Percentiles rank a stretch among this genome's conserved stretches.
phyloP scores from a whole-genome alignment of 192 early-diverging fungal species.

The Phycomyces nitens region DNA sequence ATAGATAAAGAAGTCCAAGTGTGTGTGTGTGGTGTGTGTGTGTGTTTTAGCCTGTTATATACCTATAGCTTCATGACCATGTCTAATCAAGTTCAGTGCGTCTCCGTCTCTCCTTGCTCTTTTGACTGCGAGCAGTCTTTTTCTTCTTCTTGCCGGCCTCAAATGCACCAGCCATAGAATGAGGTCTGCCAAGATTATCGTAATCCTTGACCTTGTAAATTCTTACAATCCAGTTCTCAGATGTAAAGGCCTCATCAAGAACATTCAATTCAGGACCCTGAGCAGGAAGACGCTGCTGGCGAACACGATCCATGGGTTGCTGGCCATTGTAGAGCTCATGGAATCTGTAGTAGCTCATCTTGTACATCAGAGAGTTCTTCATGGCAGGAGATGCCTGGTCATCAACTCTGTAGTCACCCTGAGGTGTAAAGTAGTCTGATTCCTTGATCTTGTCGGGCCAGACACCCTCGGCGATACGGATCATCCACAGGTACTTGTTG shows the following conservation, averaged over 20 bases:
- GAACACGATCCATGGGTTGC: constrained; percentile 79
- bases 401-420: constrained; percentile 92
- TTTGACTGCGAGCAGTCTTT: constrained; percentile 25
- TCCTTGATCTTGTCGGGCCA: constrained; percentile 95
- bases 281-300: constrained; percentile 67
- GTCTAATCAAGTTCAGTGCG: too few species aligned
- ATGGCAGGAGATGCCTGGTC: constrained; percentile 86
- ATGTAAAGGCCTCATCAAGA: constrained; percentile 92
- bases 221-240: constrained; percentile 97
- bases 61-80: too few species aligned
- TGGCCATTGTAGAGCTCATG: constrained; percentile 79
- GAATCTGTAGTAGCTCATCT: constrained; percentile 96
- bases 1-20: too few species aligned
- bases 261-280: constrained; percentile 77
- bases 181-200: constrained; percentile 84
- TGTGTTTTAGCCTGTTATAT: too few species aligned
- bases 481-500: constrained; percentile 99
- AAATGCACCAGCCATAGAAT: constrained; percentile 62
- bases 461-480: constrained; percentile 93
- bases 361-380: constrained; percentile 93
- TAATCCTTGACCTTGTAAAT: constrained; percentile 97
- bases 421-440: constrained; percentile 77
- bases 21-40: too few species aligned
- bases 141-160: constrained; percentile 44
- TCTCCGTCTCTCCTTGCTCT: constrained; percentile 26